Conservation (phyloP, 1,284 basidiomycete species). For the Pseudozyma thailandica region DNA sequence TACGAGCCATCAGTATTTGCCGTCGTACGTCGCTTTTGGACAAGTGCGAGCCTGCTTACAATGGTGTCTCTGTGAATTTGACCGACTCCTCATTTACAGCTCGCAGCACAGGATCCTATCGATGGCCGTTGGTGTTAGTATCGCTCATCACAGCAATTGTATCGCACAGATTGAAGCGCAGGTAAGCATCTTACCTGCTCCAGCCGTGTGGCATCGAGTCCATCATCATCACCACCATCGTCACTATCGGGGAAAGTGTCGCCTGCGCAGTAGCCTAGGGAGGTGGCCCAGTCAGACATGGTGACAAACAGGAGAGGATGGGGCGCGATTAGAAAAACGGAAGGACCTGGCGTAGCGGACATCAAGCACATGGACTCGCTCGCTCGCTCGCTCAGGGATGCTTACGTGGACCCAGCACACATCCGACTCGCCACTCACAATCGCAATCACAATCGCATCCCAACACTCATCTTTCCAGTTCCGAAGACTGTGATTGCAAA, state of each 20-base stretch:
- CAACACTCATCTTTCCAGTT: too few species aligned
- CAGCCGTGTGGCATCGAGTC: background rate
- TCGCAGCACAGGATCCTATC: background rate
- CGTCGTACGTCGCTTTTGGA: background rate
- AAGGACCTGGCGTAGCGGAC: background rate
- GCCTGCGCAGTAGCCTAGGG: slow-evolving; percentile 22
- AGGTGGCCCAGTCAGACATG: slow-evolving; percentile 41
- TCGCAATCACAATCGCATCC: too few species aligned
- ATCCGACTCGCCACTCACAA: too few species aligned
- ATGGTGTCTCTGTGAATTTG: slow-evolving; percentile 41
- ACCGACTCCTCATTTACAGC: slow-evolving; percentile 24
- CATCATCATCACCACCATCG: background rate
- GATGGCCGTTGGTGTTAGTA: slow-evolving; percentile 1
- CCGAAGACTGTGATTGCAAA: too few species aligned
- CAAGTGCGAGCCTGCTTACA: slow-evolving; percentile 17
- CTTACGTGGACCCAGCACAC: too few species aligned
- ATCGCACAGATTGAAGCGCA: background rate
- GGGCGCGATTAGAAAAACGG: background rate
- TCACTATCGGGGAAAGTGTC: slow-evolving; percentile 23
- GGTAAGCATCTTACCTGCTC: slow-evolving; percentile 12
- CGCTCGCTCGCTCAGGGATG: too few species aligned
- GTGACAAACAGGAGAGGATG: background rate
- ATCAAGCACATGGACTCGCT: too few species aligned
- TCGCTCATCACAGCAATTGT: background rate
- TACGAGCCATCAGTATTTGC: background rate